Evolutionary conservation across 1,284 basidiomycete genomes (phyloP).

Genomic region (Anthracocystis setariae): DNA sequence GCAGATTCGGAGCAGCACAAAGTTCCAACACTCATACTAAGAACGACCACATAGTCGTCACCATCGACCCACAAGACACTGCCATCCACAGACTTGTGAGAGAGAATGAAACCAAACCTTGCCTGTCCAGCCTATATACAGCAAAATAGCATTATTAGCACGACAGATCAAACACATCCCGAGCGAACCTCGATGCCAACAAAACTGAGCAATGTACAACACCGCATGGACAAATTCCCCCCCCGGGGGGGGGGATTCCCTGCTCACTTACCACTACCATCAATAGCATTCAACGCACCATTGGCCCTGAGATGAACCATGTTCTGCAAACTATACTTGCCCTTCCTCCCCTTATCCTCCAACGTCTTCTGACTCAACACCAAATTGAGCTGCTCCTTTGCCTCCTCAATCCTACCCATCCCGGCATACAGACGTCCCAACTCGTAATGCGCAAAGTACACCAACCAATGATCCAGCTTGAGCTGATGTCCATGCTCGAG

Average conservation of each 20-base stretch:
- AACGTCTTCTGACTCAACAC: conserved; percentile 60
- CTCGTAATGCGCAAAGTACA: conserved; percentile 67
- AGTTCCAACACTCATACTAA: no score
- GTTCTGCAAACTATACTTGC: conserved; percentile 67
- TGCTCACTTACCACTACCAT: conserved; percentile 33
- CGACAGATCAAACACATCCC: conserved; percentile 3
- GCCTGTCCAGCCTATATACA: background rate
- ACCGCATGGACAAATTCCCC: background rate
- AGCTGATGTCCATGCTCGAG: conserved; percentile 53
- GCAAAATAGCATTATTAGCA: conserved; percentile 4
- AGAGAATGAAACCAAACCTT: background rate
- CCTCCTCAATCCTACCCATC: conserved; percentile 35
- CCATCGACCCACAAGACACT: no score
- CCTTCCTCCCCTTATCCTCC: conserved; percentile 61
- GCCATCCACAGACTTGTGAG: no score
- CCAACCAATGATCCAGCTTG: conserved; percentile 62
- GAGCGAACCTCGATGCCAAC: background rate
- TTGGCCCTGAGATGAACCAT: conserved; percentile 65
- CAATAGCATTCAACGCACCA: conserved; percentile 55
- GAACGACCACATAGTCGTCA: no score
- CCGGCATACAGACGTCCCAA: conserved; percentile 61
- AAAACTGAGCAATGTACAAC: background rate
- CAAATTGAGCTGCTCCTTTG: conserved; percentile 55
- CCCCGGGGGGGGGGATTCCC: background rate
- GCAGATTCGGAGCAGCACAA: no score